Evolutionary conservation across 208 protist species (phyloP), one percentile per base, ranked within the genome.

Genomic region (Wallacemonas sp.): DNA sequence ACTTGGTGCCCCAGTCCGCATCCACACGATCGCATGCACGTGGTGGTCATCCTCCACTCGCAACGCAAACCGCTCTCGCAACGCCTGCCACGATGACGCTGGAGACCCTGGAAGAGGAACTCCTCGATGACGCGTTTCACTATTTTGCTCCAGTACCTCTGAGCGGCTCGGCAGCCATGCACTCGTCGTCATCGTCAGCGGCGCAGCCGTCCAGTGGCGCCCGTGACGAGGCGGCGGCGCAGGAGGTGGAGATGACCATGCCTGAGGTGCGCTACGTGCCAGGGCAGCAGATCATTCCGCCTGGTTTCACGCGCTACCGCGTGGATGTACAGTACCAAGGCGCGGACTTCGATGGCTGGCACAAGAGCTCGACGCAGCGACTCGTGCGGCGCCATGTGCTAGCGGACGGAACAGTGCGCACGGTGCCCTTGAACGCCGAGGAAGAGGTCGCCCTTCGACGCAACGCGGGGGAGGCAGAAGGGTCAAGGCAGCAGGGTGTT

Each of bases 301-400:
- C 87, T 0, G 91, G 91, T n/a, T 65, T 74, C 30, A 91, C 85
- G 38, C 88, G 91, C 21, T 96, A 94, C 70, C 91, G 87, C 33
- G 75, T 96, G 26, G 88, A 96, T 62, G 88, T 96, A 66, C 91
- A 96, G 70, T 96, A 94, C 58, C 83, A 91, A 58, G 91, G 91
- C 17, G 79, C 59, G 41, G 84, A 94, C 56, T 96, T 94, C 77
- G 78, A 94, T 51, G 91, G 91, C 1, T 96, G 91, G 88, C 90
- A 82, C 72, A 90, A 87, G 68, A 90, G 80, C 27, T 80, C 82
- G 4, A 55, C 64, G 36, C 76, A 76, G 15, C 73, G 68, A 0
- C 46, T 69, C 9, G 62, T 75, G 2, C 44, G 62, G 14, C 59
- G 59, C 9, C 47, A 66, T 3, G 27, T 36, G 22, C 46, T 62